These are phyloP conservation scores for Epichloe typhina DNA, from an alignment of 2,329 filamentous ascomycete genomes.

Conservation along the genomic window DNA sequence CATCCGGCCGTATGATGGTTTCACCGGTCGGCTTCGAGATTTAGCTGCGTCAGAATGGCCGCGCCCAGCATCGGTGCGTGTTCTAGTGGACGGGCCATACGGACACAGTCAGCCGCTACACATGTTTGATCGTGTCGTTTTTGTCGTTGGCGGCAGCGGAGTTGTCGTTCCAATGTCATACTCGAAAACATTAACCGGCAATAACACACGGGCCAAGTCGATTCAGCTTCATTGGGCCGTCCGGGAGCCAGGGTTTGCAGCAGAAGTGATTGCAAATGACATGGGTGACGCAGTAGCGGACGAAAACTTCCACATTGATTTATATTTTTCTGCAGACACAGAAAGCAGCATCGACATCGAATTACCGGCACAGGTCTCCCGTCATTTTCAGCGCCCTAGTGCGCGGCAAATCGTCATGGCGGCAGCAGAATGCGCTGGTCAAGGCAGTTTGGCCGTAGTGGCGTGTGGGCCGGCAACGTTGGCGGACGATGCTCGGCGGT, in stretches of 20 bases:
- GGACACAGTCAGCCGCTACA: slow-evolving; percentile 26
- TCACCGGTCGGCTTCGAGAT: slow-evolving; percentile 25
- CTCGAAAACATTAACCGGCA: slow-evolving; percentile 15
- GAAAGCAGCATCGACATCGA: slow-evolving; percentile 3
- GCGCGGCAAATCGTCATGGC: slow-evolving; percentile 19
- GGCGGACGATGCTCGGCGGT: slow-evolving; percentile 28
- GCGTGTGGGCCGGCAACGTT: slow-evolving; percentile 31
- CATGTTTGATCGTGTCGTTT: slow-evolving; percentile 25
- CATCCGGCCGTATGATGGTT: slow-evolving; percentile 32
- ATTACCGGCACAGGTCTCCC: slow-evolving; percentile 9
- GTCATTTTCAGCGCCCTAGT: slow-evolving; percentile 19
- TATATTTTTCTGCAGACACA: slow-evolving; percentile 21
- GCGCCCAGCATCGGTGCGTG: slow-evolving; percentile 15
- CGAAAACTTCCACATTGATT: slow-evolving; percentile 19
- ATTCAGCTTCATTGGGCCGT: slow-evolving; percentile 31
- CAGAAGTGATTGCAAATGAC: slow-evolving; percentile 21
- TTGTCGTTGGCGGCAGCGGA: slow-evolving; percentile 32
- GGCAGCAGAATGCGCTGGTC: slow-evolving; percentile 10
- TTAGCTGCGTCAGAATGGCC: slow-evolving; percentile 15
- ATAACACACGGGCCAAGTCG: slow-evolving; percentile 7
- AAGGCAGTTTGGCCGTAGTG: slow-evolving; percentile 25
- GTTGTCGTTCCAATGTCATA: slow-evolving; percentile 30
- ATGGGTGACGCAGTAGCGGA: slow-evolving; percentile 16
- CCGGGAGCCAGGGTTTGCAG: slow-evolving; percentile 24
- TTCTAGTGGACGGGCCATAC: slow-evolving; percentile 33